A percentile compares a stretch with the other conserved stretches of the same genome.
Evolutionary conservation across 1,139 yeast genomes (phyloP).

Genomic region (Kluyveromyces sp.): DNA sequence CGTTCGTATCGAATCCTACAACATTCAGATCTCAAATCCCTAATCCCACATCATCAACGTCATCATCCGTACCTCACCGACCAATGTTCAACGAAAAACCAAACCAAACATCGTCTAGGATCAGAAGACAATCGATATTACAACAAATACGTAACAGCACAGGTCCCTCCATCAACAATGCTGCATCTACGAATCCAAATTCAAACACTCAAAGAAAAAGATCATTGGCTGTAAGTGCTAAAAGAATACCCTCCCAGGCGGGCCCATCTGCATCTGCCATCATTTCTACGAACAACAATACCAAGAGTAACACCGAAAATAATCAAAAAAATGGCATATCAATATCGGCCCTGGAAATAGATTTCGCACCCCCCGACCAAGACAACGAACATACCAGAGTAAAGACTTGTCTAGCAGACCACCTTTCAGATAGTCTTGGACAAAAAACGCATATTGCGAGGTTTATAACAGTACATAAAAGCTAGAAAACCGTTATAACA

Average conservation of each 20-base stretch:
- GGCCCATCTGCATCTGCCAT: not conserved
- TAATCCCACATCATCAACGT: not conserved
- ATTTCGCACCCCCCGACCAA: not conserved
- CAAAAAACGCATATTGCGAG: too few species aligned
- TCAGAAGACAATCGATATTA: conserved; percentile 27
- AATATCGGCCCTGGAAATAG: not conserved
- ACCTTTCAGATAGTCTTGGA: conserved; percentile 18
- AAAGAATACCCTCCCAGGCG: conserved; percentile 14
- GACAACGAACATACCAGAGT: not conserved
- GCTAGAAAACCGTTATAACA: too few species aligned
- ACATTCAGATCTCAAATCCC: not conserved
- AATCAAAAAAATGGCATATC: not conserved
- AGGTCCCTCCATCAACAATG: conserved; percentile 9
- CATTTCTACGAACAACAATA: not conserved
- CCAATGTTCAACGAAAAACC: not conserved
- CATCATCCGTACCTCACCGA: not conserved
- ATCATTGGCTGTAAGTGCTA: conserved; percentile 24
- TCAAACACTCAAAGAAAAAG: conserved; percentile 8
- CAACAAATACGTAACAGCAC: conserved; percentile 27
- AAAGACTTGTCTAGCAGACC: conserved; percentile 15
- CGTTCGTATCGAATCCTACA: conserved; percentile 27
- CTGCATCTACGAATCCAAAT: conserved; percentile 4
- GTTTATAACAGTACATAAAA: too few species aligned
- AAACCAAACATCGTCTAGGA: conserved; percentile 6
- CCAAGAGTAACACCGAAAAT: conserved; percentile 1